phyloP scores from a whole-genome alignment of 2,329 filamentous ascomycete species.

The Cladosporium sp. region DNA sequence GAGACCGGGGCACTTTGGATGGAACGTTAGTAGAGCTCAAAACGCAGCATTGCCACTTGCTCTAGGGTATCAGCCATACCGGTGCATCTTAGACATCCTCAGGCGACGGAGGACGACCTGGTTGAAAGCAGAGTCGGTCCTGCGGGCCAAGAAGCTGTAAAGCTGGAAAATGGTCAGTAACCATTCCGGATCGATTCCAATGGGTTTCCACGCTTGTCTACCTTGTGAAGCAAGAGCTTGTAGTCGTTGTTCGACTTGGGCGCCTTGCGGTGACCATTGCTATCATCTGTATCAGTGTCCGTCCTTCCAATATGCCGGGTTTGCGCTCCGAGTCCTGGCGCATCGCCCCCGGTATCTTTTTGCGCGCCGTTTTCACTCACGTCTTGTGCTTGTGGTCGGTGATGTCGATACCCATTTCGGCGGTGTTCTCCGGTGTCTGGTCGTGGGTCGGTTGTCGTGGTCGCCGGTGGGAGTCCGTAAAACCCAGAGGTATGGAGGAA shows the following conservation, averaged over 20 bases:
- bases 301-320: background rate
- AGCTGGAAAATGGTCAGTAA: slow-evolving; percentile 55
- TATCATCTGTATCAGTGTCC: slow-evolving; percentile 8
- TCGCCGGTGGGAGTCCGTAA: background rate
- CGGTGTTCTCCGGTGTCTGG: slow-evolving; percentile 7
- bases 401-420: slow-evolving; percentile 12
- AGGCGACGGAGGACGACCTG: slow-evolving; percentile 96
- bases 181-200: slow-evolving; percentile 90
- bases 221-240: slow-evolving; percentile 73
- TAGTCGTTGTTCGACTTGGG: slow-evolving; percentile 67
- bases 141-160: slow-evolving; percentile 44
- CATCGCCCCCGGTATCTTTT: background rate
- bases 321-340: slow-evolving; percentile 3
- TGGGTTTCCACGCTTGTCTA: slow-evolving; percentile 42
- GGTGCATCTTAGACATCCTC: slow-evolving; percentile 99
- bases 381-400: slow-evolving; percentile 18
- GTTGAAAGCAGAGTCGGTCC: slow-evolving; percentile 98
- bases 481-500: background rate
- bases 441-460: slow-evolving; percentile 13
- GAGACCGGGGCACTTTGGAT: slow-evolving; percentile 71
- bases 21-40: slow-evolving; percentile 27
- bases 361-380: background rate
- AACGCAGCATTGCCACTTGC: slow-evolving; percentile 19
- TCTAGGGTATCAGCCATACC: slow-evolving; percentile 39
- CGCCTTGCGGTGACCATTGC: slow-evolving; percentile 56